phyloP scores from a whole-genome alignment of 331 rosid genomes.

The Acacia pycnantha region DNA sequence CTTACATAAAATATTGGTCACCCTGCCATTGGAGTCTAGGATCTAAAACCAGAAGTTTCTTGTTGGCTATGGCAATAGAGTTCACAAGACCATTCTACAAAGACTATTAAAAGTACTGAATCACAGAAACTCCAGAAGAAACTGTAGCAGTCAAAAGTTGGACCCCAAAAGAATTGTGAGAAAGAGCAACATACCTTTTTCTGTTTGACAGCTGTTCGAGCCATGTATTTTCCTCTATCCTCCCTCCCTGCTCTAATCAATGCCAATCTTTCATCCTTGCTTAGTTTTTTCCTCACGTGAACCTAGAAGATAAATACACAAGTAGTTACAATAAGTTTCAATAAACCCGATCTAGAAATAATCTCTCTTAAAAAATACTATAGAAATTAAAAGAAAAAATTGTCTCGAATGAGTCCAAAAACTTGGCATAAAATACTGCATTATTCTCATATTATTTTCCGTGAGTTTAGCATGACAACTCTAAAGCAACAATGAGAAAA shows the following conservation, averaged over 20 bases:
- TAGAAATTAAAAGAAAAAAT: neutral
- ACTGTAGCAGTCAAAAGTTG: conserved; percentile 4
- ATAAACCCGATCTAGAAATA: neutral
- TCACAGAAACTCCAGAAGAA: neutral
- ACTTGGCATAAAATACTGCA: neutral
- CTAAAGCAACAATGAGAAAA: neutral
- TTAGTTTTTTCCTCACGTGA: conserved; percentile 66
- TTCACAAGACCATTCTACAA: neutral
- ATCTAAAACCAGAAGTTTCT: neutral
- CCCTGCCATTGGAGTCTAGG: neutral
- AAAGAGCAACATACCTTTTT: conserved; percentile 58
- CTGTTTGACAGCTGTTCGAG: conserved; percentile 80
- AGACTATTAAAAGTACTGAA: neutral
- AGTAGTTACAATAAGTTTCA: conserved; percentile 14
- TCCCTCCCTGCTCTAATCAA: conserved; percentile 85
- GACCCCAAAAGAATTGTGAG: neutral
- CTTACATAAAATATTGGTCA: neutral
- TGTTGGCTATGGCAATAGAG: neutral
- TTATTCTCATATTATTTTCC: neutral
- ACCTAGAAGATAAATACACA: conserved; percentile 40
- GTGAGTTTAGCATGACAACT: neutral
- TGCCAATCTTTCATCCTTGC: conserved; percentile 73
- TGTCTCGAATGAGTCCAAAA: neutral
- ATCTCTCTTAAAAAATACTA: neutral
- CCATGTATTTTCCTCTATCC: conserved; percentile 75